phyloP scores from a whole-genome alignment of 2,329 filamentous ascomycete species.

The Metarhizium brunneum region DNA sequence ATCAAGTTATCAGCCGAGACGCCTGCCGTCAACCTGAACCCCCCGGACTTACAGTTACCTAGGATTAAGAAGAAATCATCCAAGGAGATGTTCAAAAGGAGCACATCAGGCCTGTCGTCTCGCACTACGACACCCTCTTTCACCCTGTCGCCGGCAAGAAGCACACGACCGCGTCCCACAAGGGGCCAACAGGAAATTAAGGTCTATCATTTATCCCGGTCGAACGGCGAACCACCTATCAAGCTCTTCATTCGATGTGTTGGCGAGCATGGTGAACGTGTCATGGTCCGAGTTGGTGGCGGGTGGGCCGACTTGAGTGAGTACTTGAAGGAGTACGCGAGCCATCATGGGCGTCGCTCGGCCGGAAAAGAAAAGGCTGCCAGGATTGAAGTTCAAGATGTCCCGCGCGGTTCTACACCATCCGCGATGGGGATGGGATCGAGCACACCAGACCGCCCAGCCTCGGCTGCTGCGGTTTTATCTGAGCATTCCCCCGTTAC shows the following conservation, averaged over 20 bases:
- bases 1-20: slow-evolving; percentile 61
- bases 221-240: slow-evolving; percentile 76
- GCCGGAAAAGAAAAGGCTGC: slow-evolving; percentile 30
- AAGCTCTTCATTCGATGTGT: slow-evolving; percentile 92
- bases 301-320: slow-evolving; percentile 98
- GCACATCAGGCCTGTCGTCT: slow-evolving; percentile 43
- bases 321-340: slow-evolving; percentile 87
- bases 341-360: slow-evolving; percentile 75
- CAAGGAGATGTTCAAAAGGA: slow-evolving; percentile 34
- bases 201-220: slow-evolving; percentile 81
- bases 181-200: slow-evolving; percentile 66
- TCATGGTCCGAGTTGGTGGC: slow-evolving; percentile 96
- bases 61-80: slow-evolving; percentile 34
- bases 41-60: slow-evolving; percentile 46
- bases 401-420: slow-evolving; percentile 24
- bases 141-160: slow-evolving; percentile 56
- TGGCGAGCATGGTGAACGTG: slow-evolving; percentile 79
- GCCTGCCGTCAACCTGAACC: slow-evolving; percentile 43
- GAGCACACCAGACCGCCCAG: slow-evolving; percentile 29
- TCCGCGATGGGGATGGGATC: slow-evolving; percentile 21
- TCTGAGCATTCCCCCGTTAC: slow-evolving; percentile 30
- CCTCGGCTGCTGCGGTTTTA: slow-evolving; percentile 29
- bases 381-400: slow-evolving; percentile 50
- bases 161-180: slow-evolving; percentile 35
- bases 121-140: slow-evolving; percentile 58